These are phyloP conservation scores for Leccinum ochraceum DNA, from an alignment of 768 basidiomycete genomes.

Conservation along the genomic window DNA sequence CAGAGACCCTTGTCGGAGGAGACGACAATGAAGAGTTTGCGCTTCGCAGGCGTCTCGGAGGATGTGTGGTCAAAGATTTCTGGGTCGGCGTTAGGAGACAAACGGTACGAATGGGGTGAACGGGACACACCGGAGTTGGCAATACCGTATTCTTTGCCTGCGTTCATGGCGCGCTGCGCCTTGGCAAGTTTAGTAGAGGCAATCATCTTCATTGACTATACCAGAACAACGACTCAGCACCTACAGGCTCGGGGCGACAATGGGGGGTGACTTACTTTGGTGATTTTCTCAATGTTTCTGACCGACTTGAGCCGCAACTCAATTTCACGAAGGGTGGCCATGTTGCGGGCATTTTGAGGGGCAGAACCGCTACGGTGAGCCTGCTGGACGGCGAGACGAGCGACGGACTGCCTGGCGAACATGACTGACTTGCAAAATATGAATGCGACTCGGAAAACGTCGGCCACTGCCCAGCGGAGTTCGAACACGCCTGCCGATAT, in stretches of 20 bases:
- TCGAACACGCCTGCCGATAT: constrained; percentile 19
- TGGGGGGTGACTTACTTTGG: constrained; percentile 63
- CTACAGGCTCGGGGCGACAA: background rate
- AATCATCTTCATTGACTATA: constrained; percentile 98
- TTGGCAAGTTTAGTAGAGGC: constrained; percentile 96
- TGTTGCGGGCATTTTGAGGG: constrained; percentile 66
- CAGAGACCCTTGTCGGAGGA: constrained; percentile 99
- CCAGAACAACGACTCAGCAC: constrained; percentile 6
- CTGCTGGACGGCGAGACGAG: constrained; percentile 44
- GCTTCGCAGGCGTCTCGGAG: constrained; percentile 65
- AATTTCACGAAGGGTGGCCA: constrained; percentile 98
- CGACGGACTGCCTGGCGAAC: constrained; percentile 52
- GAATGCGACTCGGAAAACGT: constrained; percentile 29
- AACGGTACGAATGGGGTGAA: background rate
- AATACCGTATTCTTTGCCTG: constrained; percentile 89
- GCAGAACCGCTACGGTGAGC: constrained; percentile 39
- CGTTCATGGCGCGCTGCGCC: constrained; percentile 90
- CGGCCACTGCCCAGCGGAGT: constrained; percentile 41
- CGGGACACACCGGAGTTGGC: constrained; percentile 75
- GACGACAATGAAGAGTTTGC: constrained; percentile 89
- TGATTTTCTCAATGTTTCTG: constrained; percentile 99
- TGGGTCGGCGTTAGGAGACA: constrained; percentile 33
- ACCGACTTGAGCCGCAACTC: constrained; percentile 96
- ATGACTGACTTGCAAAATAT: constrained; percentile 29
- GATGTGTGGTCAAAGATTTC: constrained; percentile 86